Evolutionary conservation across 441 rosid genomes (phyloP), one percentile per base, ranked within the genome.

Genomic region (Brassica balearica): DNA sequence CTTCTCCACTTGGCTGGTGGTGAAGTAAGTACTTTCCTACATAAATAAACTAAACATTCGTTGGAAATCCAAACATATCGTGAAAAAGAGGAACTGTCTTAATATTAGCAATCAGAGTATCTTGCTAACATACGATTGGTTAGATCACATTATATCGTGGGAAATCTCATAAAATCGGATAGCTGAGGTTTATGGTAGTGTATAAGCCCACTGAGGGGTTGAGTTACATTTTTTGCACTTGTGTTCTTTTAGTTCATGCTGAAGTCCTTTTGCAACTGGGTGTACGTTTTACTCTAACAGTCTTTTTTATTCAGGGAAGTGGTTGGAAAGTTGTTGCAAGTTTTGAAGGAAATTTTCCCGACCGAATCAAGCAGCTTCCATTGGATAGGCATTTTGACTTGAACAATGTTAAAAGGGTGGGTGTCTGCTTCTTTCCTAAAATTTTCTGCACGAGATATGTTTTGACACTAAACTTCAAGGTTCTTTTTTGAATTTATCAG

Each of bases 301-400:
- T 3, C 3, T 6, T 46, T 20, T 65, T 48, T 64, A 19, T 73
- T 74, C 86, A 95, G 99, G 99, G 99, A 72, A 88, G 85, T 86
- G 99, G 99, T 77, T 95, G 98, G 98, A 95, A 93, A 86, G 86
- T 93, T 80, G 98, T 95, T 87, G 92, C 95, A 38, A 93, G 96
- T 86, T 95, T 95, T 82, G 99, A 95, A 85, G 99, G 99, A 22
- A 93, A 82, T 80, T 93, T 95, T 65, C 99, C 99, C 55, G 88
- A 80, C 82, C 87, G 97, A 80, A 88, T 95, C 82, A 95, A 95
- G 90, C 91, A 93, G 82, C 95, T 95, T n/a, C 99, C 99, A 43
- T 80, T 95, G 80, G 99, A 95, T 75, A 91, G 90, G 74, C 97
- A 95, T 88, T 95, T 95, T 83, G 97, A 95, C 82, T 77, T 95